Percentiles rank a stretch among this genome's conserved stretches.
Evolutionary conservation across 108 stramenopile species (phyloP).

Genomic region (Mayamaea pseudoterrestris): DNA sequence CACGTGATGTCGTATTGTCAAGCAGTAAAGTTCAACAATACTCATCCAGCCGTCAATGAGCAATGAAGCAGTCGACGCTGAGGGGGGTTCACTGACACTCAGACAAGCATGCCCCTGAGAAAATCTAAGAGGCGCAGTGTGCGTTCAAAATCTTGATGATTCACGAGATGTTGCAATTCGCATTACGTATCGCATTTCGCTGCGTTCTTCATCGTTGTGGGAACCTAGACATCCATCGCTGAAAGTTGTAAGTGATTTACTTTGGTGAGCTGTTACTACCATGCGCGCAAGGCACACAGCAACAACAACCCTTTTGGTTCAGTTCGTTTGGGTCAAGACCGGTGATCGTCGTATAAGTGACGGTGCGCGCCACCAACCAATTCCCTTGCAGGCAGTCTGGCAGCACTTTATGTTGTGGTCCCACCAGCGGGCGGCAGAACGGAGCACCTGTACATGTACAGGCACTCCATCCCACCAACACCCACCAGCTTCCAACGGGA

Average conservation of each 20-base stretch:
- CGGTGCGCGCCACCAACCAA: neutral
- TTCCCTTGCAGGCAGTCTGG: too few species aligned
- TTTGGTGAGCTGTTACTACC: neutral
- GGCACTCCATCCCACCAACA: neutral
- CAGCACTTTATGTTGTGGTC: too few species aligned
- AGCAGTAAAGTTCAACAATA: too few species aligned
- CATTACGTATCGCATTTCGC: conserved; percentile 98
- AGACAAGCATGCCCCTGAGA: conserved; percentile 80
- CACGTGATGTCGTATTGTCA: neutral
- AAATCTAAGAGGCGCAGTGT: conserved; percentile 86
- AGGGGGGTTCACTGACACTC: conserved; percentile 81
- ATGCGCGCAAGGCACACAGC: neutral
- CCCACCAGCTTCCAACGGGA: neutral
- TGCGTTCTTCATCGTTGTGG: conserved; percentile 98
- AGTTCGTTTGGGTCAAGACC: neutral
- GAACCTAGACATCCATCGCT: conserved; percentile 96
- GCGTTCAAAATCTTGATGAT: conserved; percentile 95
- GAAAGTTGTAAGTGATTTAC: conserved; percentile 70
- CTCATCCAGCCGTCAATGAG: neutral
- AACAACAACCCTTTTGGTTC: neutral
- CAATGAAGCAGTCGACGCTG: conserved; percentile 19
- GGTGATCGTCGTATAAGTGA: neutral
- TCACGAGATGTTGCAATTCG: conserved; percentile 93
- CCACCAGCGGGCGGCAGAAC: neutral
- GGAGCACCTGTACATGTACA: neutral